These are phyloP conservation scores for Heliocybe sulcata DNA, from an alignment of 1,284 basidiomycete genomes.

Conservation along the genomic window DNA sequence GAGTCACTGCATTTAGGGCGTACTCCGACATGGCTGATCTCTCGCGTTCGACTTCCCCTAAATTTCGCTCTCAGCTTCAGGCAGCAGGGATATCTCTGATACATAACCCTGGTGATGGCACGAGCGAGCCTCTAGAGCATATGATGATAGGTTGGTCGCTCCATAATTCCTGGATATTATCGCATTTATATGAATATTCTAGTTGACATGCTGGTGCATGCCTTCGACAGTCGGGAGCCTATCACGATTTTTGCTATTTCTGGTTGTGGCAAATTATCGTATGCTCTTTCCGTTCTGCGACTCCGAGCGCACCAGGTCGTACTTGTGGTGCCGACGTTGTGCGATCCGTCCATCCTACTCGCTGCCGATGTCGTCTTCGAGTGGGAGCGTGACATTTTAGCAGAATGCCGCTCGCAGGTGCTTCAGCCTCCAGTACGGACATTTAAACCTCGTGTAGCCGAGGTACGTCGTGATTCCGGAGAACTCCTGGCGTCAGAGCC, in stretches of 20 bases:
- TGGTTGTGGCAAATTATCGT: constrained; percentile 52
- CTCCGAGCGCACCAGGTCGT: constrained; percentile 42
- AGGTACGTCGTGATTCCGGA: too few relatives aligned
- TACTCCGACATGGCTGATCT: neutral
- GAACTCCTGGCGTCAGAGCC: too few relatives aligned
- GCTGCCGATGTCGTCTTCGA: neutral
- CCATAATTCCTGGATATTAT: constrained; percentile 28
- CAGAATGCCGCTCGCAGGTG: neutral
- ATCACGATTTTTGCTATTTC: constrained; percentile 48
- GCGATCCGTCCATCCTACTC: neutral
- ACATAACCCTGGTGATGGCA: constrained; percentile 35
- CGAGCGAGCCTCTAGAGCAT: constrained; percentile 32
- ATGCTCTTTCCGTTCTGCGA: constrained; percentile 45
- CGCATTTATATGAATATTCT: constrained; percentile 15
- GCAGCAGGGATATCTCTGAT: constrained; percentile 29
- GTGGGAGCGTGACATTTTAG: neutral
- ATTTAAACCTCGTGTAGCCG: too few relatives aligned
- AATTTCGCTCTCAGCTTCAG: constrained; percentile 27
- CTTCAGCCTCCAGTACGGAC: neutral
- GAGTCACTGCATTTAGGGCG: constrained; percentile 15
- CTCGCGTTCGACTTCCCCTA: neutral
- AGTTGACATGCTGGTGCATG: constrained; percentile 57
- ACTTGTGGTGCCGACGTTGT: constrained; percentile 31
- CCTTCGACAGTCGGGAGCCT: constrained; percentile 45
- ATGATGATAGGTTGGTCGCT: constrained; percentile 31